Evolutionary conservation across 495 filamentous ascomycete genomes (phyloP), one percentile per base, ranked within the genome.

Genomic region (Penicillium riverlandense): DNA sequence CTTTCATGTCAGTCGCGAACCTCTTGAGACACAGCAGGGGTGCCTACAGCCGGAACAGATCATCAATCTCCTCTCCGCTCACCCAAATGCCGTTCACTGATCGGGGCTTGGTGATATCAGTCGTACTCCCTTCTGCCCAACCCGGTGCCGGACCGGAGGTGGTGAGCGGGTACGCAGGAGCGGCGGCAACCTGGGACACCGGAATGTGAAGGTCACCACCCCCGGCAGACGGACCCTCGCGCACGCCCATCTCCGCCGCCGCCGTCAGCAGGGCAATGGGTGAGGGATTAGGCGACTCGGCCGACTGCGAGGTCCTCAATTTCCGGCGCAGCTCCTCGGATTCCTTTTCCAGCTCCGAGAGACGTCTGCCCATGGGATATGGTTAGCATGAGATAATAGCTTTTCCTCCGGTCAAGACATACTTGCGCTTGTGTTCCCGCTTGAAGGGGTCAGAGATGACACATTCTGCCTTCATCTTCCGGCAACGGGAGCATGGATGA

Each of bases 391-490:
- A 46, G 34, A 34, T 8, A 1, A 7, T 35, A 10, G 8, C 3
- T 29, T 14, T 29, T 29, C 8, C 37, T 40, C 29, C 1, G 2
- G 31, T 2, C 15, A n/a, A 11, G 29, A 42, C 66, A 22, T 49
- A 70, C 69, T 66, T 61, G 45, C 67, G 67, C 36, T 69, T 72
- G 44, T 70, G 63, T 41, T 70, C 66, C 34, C 67, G 55, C 22
- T 64, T 69, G 55, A 72, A 72, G 9, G 59, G 61, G 15, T 66
- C 69, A 0, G 66, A 67, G n/a, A 70, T 54, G 30, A 67, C 50
- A 41, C 69, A 72, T 15, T 55, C 35, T 6, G 57, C 48, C n/a
- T 61, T 58, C 40, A 67, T 57, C 42, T 63, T 68, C 12, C 47
- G 44, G 45, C 69, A 72, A 11, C 69, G 58, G 30, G 58, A 49